A percentile compares a stretch with the other conserved stretches of the same genome.
Conservation (phyloP, 345 rosid genomes). For the Corchorus olitorius region DNA sequence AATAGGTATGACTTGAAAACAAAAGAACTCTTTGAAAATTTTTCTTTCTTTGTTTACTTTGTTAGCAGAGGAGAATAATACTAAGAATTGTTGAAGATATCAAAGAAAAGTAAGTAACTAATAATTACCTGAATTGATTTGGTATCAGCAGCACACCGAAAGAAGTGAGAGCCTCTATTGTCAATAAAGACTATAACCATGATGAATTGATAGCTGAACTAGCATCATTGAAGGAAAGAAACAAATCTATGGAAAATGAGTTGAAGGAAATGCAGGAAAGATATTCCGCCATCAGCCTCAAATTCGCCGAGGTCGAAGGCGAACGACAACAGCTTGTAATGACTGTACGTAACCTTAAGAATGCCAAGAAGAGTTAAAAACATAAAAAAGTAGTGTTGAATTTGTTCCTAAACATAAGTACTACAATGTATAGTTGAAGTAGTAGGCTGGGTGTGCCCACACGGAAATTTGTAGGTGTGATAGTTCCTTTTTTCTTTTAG, state of each 20-base stretch:
- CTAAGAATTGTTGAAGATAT: not conserved
- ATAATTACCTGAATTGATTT: not conserved
- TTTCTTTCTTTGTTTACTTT: not conserved
- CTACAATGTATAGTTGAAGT: constrained; percentile 44
- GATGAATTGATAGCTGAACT: constrained; percentile 46
- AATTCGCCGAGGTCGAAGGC: constrained; percentile 97
- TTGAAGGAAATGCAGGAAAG: constrained; percentile 89
- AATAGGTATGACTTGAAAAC: constrained; percentile 42
- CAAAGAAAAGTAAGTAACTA: constrained; percentile 5
- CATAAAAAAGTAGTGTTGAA: not conserved
- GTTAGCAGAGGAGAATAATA: not conserved
- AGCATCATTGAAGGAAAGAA: constrained; percentile 54
- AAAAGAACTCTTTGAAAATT: not conserved
- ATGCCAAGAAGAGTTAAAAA: constrained; percentile 49
- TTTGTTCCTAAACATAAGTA: constrained; percentile 31
- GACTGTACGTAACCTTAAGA: constrained; percentile 77
- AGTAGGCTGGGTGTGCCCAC: constrained; percentile 13
- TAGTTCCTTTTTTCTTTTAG: constrained; percentile 19
- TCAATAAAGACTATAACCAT: constrained; percentile 15
- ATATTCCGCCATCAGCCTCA: constrained; percentile 86
- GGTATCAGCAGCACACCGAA: constrained; percentile 30
- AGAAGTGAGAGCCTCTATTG: constrained; percentile 21
- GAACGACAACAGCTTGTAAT: constrained; percentile 95
- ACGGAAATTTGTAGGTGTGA: constrained; percentile 14
- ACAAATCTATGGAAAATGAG: constrained; percentile 65